Evolutionary conservation across 2,329 filamentous ascomycete genomes (phyloP).

Genomic region (Cladosporium phlei): DNA sequence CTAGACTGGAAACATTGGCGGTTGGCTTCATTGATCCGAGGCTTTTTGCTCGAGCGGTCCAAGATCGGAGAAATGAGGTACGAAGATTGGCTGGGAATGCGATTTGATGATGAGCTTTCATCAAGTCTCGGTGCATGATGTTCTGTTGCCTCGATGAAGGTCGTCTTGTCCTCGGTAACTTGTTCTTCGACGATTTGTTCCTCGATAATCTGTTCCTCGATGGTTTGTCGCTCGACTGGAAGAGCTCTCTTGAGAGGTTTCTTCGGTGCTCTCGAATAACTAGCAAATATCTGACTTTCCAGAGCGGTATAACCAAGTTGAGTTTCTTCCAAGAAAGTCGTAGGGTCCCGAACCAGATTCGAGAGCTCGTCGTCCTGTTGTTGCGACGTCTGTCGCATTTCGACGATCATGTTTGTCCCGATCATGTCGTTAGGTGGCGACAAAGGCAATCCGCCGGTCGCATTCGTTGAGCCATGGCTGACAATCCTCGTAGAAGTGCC

Average conservation of each 20-base stretch:
- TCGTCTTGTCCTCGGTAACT: no score
- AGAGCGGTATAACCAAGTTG: slow-evolving; percentile 38
- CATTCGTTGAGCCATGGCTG: not conserved
- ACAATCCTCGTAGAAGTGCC: not conserved
- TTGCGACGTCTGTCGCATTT: not conserved
- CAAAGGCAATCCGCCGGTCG: not conserved
- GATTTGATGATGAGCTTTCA: not conserved
- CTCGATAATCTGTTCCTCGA: no score
- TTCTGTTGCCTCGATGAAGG: no score
- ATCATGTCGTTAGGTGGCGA: not conserved
- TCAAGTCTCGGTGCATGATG: not conserved
- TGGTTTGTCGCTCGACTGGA: no score
- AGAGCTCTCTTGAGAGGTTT: no score
- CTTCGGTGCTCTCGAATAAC: no score
- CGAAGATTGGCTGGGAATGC: slow-evolving; percentile 20
- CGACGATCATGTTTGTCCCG: not conserved
- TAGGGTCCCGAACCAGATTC: not conserved
- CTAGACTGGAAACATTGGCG: not conserved
- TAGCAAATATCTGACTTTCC: slow-evolving; percentile 38
- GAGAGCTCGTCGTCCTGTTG: not conserved
- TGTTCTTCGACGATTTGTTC: no score
- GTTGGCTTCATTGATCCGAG: slow-evolving; percentile 1
- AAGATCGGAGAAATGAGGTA: slow-evolving; percentile 21
- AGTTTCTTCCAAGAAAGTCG: slow-evolving; percentile 34
- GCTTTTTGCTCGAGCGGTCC: slow-evolving; percentile 16